These are phyloP conservation scores for Coniferiporia sulphurascens DNA, from an alignment of 1,284 basidiomycete genomes.

Conservation along the genomic window DNA sequence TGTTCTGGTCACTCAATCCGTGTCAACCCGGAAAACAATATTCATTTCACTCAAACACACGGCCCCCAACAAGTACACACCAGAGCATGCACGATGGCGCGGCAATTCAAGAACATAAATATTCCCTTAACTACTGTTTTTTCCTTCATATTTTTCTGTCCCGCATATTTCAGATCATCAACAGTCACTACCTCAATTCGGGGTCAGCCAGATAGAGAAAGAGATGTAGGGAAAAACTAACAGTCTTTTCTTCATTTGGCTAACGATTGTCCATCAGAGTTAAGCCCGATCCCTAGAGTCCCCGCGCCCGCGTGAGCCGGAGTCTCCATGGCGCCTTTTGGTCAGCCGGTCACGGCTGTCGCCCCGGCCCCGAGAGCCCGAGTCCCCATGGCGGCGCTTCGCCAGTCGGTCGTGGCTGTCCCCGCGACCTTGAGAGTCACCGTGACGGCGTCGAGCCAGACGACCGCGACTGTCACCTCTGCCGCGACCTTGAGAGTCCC, in stretches of 20 bases:
- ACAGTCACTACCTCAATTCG: too few species aligned
- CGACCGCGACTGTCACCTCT: neutral
- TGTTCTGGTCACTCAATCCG: too few species aligned
- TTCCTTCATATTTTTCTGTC: too few species aligned
- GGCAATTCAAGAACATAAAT: too few species aligned
- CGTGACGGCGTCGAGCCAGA: constrained; percentile 8
- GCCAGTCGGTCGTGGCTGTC: constrained; percentile 1
- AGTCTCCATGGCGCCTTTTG: constrained; percentile 1
- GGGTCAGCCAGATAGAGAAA: neutral
- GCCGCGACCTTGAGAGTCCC: constrained; percentile 6
- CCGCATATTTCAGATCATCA: too few species aligned
- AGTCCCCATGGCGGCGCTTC: constrained; percentile 13
- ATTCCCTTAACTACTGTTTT: too few species aligned
- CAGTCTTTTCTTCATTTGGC: neutral
- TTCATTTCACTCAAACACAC: too few species aligned
- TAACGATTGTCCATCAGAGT: neutral
- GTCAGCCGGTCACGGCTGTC: neutral
- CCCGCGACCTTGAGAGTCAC: constrained; percentile 11
- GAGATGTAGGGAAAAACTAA: too few species aligned
- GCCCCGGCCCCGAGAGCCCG: constrained; percentile 10
- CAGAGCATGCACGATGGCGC: too few species aligned
- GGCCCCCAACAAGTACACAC: too few species aligned
- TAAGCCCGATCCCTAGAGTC: neutral
- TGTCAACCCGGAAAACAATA: too few species aligned
- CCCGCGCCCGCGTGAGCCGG: neutral